Base-by-base conservation (phyloP, 1,284 basidiomycete species). In the Cryptococcus hybrid region DNA sequence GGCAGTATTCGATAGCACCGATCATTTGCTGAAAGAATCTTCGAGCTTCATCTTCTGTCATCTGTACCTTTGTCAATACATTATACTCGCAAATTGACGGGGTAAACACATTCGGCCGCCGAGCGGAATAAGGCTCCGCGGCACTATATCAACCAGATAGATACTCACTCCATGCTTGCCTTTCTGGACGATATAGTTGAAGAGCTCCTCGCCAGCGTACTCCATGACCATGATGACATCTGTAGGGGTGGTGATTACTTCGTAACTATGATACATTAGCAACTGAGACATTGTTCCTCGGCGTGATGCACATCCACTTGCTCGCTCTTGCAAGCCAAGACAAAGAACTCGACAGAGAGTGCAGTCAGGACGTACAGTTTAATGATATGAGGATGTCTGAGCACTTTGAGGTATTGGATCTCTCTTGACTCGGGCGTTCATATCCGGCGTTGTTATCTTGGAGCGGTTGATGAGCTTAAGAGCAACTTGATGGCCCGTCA, bases 401-500 rank as follows among this genome's bases (percentile, higher is more conserved):
- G 84, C 43, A 91, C 85, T 60, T 90, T 86, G 83, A 96, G 89
- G 79, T 95, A 96, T 74, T 95, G 91, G 65, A 95, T 93, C 80
- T 99, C 95, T 85, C 76, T 92, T 89, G 18, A 99, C 94, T 54
- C 95, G 82, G 51, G 87, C 88, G 77, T 90, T 92, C 73, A 91
- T 95, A 79, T 92, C 90, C 67, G 92, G 88, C 62, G 88, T 86
- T 63, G 89, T 88, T 60, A 98, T 97, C 70, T 92, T 92, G 57
- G 90, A 89, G 74, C 95, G 92, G 59, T 92, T 92, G 70, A 98
- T 92, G 73, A 92, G 92, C 82, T 98, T 98, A 88, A 99, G 92
- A 3, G 95, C 95, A 46, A 99, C 95, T 66, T 88, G 87, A 73
- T 97, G 92, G 0, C 93, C 92, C 0, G 95, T 98, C 65, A 97